These are phyloP conservation scores for Aspergillus candidus DNA, from an alignment of 2,329 filamentous ascomycete genomes.

Conservation along the genomic window DNA sequence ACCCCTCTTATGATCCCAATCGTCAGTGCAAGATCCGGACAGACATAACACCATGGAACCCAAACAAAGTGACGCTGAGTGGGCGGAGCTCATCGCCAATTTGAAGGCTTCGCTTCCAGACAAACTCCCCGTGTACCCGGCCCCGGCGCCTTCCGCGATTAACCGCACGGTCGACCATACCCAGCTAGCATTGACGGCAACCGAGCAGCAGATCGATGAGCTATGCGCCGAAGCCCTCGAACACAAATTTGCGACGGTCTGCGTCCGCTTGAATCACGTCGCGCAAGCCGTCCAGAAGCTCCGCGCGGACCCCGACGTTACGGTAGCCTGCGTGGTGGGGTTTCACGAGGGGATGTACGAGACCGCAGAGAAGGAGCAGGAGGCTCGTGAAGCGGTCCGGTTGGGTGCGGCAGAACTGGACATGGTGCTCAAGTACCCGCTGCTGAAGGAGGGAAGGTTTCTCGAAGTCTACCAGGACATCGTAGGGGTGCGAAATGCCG, in stretches of 20 bases:
- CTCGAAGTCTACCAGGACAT: conserved; percentile 49
- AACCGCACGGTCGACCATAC: conserved; percentile 41
- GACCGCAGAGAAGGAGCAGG: conserved; percentile 46
- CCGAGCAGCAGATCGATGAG: conserved; percentile 44
- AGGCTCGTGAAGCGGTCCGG: conserved; percentile 45
- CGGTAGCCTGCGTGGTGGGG: conserved; percentile 53
- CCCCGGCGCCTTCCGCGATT: conserved; percentile 22
- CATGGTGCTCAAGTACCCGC: conserved; percentile 52
- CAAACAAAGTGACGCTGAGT: conserved; percentile 22
- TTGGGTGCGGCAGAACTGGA: conserved; percentile 53
- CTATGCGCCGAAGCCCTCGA: conserved; percentile 51
- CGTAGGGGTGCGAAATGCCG: conserved; percentile 45
- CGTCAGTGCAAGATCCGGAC: too few relatives aligned
- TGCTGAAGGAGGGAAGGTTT: conserved; percentile 43
- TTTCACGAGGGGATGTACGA: conserved; percentile 55
- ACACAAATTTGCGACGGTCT: conserved; percentile 45
- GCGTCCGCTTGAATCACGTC: conserved; percentile 52
- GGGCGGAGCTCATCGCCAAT: conserved; percentile 25
- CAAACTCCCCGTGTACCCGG: conserved; percentile 16
- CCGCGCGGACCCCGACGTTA: conserved; percentile 37
- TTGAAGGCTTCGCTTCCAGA: conserved; percentile 22
- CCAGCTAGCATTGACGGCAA: conserved; percentile 38
- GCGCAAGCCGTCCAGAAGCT: conserved; percentile 45
- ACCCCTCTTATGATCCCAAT: too few relatives aligned
- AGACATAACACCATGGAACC: too few relatives aligned